Evolutionary conservation across 169 alveolate genomes (phyloP), one percentile per base, ranked within the genome.

Genomic region (Plasmodium berghei): DNA sequence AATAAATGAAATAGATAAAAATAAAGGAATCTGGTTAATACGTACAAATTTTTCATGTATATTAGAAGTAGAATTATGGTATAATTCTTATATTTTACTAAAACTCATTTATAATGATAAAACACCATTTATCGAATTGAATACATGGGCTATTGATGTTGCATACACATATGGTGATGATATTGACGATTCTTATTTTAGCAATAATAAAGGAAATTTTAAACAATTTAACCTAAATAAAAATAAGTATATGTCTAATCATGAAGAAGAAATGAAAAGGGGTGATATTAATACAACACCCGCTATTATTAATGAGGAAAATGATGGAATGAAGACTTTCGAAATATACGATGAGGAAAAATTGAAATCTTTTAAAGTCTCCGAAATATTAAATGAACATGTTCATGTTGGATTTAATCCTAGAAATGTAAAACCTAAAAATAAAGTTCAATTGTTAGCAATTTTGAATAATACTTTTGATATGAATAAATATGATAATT

Each of bases 91-190:
- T 52, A 54, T 86, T 70, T 86, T 86, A 52, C 55, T 86, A 86
- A 86, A 86, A 66, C 54, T 86, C 61, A 26, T 42, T 70, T 86
- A 56, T 22, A 64, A 70, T 86, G 74, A 70, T 46, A 18, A 49
- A 26, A 20, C 69, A 40, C 40, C 86, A 4, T 69, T 56, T 54
- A 69, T 86, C 26, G 71, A 70, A 26, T 54, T 86, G 52, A 86
- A 86, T 59, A 55, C 87, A 1, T 86, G 91, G 91, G 56, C 26
- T 45, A 87, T 86, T 16, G 24, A 86, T 52, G 91, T 86, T 8
- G 91, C 91, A 0, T 86, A 86, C 9, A 86, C 86, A 14, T 71
- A 70, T 86, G 91, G 91, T 61, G 91, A 86, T 52, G 91, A 86
- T 55, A 59, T 86, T 22, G 91, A 86, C 48, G 91, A 86, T 40